These are phyloP conservation scores for Fusarium verticillioides DNA, from an alignment of 2,329 filamentous ascomycete genomes.

Conservation along the genomic window DNA sequence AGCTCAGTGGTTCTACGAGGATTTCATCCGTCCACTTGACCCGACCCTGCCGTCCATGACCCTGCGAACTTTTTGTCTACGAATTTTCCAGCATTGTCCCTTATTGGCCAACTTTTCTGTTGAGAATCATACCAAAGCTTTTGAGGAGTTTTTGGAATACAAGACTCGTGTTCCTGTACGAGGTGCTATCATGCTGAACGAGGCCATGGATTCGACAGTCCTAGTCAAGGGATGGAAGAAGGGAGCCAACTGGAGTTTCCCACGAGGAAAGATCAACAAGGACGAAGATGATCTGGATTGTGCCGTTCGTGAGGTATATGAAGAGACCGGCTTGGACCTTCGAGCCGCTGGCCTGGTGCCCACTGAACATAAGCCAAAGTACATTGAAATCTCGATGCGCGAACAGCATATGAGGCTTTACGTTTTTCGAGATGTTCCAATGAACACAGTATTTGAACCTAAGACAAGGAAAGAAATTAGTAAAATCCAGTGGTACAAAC, in stretches of 20 bases:
- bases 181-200: conserved; percentile 91
- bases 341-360: conserved; percentile 79
- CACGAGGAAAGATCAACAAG: conserved; percentile 97
- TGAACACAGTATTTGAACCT: conserved; percentile 88
- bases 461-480: conserved; percentile 97
- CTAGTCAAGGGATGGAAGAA: conserved; percentile 99
- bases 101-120: conserved; percentile 83
- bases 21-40: conserved; percentile 94
- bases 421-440: conserved; percentile 88
- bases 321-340: conserved; percentile 94
- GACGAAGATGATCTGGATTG: conserved; percentile 95
- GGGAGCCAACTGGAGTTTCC: conserved; percentile 95
- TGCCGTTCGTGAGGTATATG: conserved; percentile 92
- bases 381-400: conserved; percentile 88
- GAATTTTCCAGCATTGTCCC: conserved; percentile 94
- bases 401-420: conserved; percentile 95
- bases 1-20: conserved; percentile 99
- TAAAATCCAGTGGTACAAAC: conserved; percentile 93
- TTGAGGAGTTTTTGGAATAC: conserved; percentile 92
- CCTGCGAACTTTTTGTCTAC: conserved; percentile 84
- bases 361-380: conserved; percentile 77
- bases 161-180: conserved; percentile 94
- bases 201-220: conserved; percentile 92
- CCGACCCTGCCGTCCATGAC: conserved; percentile 85
- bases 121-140: conserved; percentile 82